Evolutionary conservation across 371 early-diverging fungal species (phyloP), one percentile per base, ranked within the genome.

Genomic region (Smittium mucronatum): DNA sequence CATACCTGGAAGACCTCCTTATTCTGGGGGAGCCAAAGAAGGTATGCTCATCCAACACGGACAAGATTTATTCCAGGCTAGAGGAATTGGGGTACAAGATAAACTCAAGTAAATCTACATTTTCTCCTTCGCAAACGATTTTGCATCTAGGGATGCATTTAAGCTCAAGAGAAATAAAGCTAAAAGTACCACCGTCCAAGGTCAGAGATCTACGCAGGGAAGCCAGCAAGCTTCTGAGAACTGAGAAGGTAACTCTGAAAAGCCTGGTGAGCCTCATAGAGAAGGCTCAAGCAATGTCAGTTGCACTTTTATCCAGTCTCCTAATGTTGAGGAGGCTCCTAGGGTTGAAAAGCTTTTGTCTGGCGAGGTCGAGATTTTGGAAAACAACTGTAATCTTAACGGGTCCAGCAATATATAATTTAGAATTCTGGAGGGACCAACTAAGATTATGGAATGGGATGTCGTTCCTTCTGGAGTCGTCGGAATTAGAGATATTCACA

Each of bases 1-100:
- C 76, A 31, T 80, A 80, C 34, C 72, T 80, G 0, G 78, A 80
- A 75, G 75, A 80, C 26, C 69, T 77, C 26, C 57, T 78, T 29
- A 36, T 78, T 58, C 71, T 73, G 59, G 57, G 33, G 31, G 73
- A 73, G 16, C 63, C 36, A 33, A 33, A 16, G 25, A 32, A 35
- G 34, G 31, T 15, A 26, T 33, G 36, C 25, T 70, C 66, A 58
- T 71, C 70, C 57, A 15, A 59, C 26, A 75, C 72, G 0, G 64
- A 63, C 61, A 65, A 71, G 28, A 35, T 78, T 63, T 72, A 70
- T 30, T 47, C 47, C 11, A 47, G 21, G 47, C 47, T 47, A 21
- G 21, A 11, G 21, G 11, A 47, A 21, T 21, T 47, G 21, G 47
- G 47, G 21, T 47, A 47, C 47, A 47, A 47, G 21, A 47, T 47